These are phyloP conservation scores for Populus simonii DNA, from an alignment of 345 rosid species.

Conservation along the genomic window DNA sequence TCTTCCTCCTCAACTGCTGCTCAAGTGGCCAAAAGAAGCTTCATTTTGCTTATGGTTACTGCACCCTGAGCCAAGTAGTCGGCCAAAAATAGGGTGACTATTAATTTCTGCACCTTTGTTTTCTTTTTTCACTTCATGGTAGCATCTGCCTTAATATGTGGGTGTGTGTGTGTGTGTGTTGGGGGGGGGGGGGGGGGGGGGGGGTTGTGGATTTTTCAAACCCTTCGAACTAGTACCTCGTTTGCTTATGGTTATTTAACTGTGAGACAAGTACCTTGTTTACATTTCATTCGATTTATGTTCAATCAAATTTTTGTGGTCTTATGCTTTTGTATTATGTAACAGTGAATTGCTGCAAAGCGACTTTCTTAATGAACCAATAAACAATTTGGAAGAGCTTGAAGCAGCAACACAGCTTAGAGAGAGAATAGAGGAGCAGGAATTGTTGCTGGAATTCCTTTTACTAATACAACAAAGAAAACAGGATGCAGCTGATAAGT, in stretches of 20 bases:
- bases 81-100: constrained; percentile 72
- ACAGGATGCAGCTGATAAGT: constrained; percentile 66
- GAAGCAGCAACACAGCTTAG: constrained; percentile 78
- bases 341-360: constrained; percentile 79
- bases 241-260: constrained; percentile 87
- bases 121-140: not conserved
- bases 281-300: not conserved
- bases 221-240: not conserved
- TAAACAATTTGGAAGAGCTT: constrained; percentile 70
- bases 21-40: constrained; percentile 90
- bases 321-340: constrained; percentile 5
- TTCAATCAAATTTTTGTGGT: not conserved
- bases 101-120: not conserved
- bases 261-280: constrained; percentile 55
- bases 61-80: constrained; percentile 81
- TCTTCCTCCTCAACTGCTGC: constrained; percentile 86
- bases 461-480: constrained; percentile 64
- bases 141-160: not conserved
- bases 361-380: constrained; percentile 77
- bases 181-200: not conserved
- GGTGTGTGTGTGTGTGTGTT: no score
- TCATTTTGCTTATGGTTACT: constrained; percentile 90
- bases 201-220: not conserved
- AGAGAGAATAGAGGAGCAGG: constrained; percentile 81
- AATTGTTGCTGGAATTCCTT: constrained; percentile 84